Conservation (phyloP, 1,284 basidiomycete species). For the Trametes polyzona region DNA sequence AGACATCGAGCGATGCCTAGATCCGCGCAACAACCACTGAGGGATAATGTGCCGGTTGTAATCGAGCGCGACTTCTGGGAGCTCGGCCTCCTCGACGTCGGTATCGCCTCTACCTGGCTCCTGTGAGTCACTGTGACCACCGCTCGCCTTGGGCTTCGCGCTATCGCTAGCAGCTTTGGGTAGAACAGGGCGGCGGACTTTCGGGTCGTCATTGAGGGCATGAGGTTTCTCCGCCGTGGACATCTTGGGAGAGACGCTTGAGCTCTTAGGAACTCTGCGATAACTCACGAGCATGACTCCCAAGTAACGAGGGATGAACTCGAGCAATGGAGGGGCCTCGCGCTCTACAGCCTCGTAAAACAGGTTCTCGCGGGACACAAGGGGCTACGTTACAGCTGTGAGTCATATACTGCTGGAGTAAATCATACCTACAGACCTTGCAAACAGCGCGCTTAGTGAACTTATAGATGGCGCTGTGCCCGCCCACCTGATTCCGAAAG, state of each 20-base stretch:
- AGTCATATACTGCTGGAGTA: not conserved
- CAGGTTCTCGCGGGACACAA: conserved; percentile 95
- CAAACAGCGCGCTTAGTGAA: conserved; percentile 98
- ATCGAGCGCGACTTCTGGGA: conserved; percentile 91
- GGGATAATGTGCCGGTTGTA: conserved; percentile 96
- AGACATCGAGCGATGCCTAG: conserved; percentile 55
- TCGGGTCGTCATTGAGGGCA: conserved; percentile 1
- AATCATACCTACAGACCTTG: conserved; percentile 69
- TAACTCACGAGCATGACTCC: conserved; percentile 99
- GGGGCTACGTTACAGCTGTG: conserved; percentile 61
- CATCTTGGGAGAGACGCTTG: conserved; percentile 25
- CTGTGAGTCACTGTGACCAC: not conserved
- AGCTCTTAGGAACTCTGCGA: conserved; percentile 61
- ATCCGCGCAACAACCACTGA: conserved; percentile 82
- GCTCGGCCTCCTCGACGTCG: conserved; percentile 68
- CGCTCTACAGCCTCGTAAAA: conserved; percentile 98
- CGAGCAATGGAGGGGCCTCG: conserved; percentile 88
- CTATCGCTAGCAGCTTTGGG: conserved; percentile 44
- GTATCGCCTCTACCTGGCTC: conserved; percentile 43
- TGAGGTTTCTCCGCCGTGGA: conserved; percentile 13
- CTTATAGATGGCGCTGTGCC: conserved; percentile 96
- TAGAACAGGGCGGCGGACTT: conserved; percentile 29
- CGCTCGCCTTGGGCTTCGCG: conserved; percentile 7
- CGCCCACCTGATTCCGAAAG: conserved; percentile 97
- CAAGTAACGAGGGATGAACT: conserved; percentile 95